Conservation (phyloP, 352 stramenopile genomes). For the Phytophthora foliorum region DNA sequence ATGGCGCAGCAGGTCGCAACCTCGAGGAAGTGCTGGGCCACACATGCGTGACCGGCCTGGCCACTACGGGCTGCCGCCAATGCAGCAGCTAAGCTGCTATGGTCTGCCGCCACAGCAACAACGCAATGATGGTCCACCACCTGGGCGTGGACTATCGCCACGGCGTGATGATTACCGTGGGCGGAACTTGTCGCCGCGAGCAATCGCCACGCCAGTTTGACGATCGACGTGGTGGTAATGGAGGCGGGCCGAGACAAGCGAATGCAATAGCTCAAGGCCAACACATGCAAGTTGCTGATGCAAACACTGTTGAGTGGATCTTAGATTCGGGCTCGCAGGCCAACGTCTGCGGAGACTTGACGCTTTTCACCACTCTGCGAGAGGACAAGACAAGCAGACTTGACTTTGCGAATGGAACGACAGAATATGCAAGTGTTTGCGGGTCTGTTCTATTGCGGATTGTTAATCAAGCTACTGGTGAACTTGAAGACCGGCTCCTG, state of each 20-base stretch:
- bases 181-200: background rate
- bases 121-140: no score
- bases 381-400: slow-evolving; percentile 3
- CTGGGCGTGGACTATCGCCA: no score
- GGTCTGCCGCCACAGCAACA: background rate
- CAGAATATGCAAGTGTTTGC: slow-evolving; percentile 9
- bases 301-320: slow-evolving; percentile 11
- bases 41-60: background rate
- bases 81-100: no score
- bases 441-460: no score
- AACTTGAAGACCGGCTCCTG: slow-evolving; percentile 14
- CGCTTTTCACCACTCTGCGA: slow-evolving; percentile 7
- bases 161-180: background rate
- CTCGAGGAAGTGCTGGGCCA: background rate
- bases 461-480: slow-evolving; percentile 12
- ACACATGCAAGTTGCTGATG: background rate
- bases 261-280: background rate
- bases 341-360: slow-evolving; percentile 17
- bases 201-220: background rate
- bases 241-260: background rate
- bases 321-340: slow-evolving; percentile 19
- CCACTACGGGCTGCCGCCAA: background rate
- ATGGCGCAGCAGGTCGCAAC: background rate
- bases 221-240: background rate
- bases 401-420: slow-evolving; percentile 18